Evolutionary conservation across 2,329 filamentous ascomycete species (phyloP).

Genomic region (Herpomyces periplanetae): DNA sequence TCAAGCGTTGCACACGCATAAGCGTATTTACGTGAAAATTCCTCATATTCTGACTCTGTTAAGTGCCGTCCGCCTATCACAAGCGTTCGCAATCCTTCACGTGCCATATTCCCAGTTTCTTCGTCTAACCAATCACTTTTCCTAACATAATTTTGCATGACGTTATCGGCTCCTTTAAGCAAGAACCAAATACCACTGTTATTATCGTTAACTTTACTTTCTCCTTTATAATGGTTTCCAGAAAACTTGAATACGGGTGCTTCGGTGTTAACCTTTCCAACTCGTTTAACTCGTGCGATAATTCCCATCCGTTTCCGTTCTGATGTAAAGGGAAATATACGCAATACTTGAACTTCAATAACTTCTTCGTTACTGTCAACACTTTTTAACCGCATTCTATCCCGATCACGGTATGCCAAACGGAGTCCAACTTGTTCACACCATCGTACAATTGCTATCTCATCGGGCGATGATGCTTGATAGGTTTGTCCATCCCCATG

Average conservation of each 20-base stretch:
- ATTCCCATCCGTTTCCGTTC: slow-evolving; percentile 97
- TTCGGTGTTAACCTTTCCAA: slow-evolving; percentile 5
- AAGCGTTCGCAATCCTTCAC: slow-evolving; percentile 66
- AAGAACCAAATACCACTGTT: slow-evolving; percentile 82
- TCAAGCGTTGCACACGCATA: slow-evolving; percentile 43
- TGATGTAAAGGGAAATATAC: slow-evolving; percentile 87
- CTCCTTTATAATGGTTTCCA: slow-evolving; percentile 12
- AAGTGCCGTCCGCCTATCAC: slow-evolving; percentile 76
- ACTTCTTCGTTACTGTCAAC: slow-evolving; percentile 29
- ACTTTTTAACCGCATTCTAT: slow-evolving; percentile 42
- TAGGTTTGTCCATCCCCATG: slow-evolving; percentile 54
- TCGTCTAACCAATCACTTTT: slow-evolving; percentile 96
- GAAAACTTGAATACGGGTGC: too few relatives aligned
- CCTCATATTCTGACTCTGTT: slow-evolving; percentile 32
- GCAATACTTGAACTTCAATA: slow-evolving; percentile 52
- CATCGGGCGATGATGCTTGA: slow-evolving; percentile 83
- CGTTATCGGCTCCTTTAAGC: slow-evolving; percentile 87
- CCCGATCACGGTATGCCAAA: slow-evolving; percentile 46
- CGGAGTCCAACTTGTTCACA: slow-evolving; percentile 67
- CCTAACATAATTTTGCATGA: slow-evolving; percentile 82
- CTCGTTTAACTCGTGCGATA: slow-evolving; percentile 35
- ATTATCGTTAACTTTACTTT: slow-evolving; percentile 11
- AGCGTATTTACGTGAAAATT: slow-evolving; percentile 33
- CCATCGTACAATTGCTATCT: slow-evolving; percentile 90
- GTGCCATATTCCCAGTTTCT: slow-evolving; percentile 96